Evolutionary conservation across 768 basidiomycete species (phyloP).

Genomic region (Calocera viscosa): DNA sequence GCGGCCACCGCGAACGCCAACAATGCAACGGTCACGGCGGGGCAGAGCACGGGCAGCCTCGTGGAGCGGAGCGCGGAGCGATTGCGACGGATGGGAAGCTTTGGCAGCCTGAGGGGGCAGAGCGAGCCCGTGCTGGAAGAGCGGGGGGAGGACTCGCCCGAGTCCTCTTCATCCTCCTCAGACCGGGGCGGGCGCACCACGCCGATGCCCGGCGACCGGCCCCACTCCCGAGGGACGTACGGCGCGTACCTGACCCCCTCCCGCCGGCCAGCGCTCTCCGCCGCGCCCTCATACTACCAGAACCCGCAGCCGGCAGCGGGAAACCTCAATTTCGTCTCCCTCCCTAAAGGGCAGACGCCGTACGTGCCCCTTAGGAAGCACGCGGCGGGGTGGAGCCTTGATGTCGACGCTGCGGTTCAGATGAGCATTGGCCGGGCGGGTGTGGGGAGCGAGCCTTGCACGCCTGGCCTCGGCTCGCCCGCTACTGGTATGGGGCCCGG

Average conservation of each 20-base stretch:
- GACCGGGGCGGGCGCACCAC: background rate
- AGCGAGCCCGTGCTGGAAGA: background rate
- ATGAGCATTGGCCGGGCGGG: slow-evolving; percentile 41
- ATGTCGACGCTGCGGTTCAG: slow-evolving; percentile 45
- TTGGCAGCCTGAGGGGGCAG: background rate
- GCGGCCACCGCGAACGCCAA: background rate
- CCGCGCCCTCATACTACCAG: background rate
- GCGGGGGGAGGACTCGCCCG: background rate
- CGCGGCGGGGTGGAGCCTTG: slow-evolving; percentile 48
- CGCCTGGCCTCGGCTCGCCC: background rate
- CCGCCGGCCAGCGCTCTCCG: background rate
- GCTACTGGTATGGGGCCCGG: background rate
- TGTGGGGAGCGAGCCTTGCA: background rate
- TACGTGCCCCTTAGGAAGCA: slow-evolving; percentile 53
- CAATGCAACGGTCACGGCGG: slow-evolving; percentile 26
- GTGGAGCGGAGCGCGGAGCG: background rate
- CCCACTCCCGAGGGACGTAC: background rate
- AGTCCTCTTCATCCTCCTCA: background rate
- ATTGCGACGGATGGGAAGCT: background rate
- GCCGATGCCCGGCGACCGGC: background rate
- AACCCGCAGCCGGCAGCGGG: background rate
- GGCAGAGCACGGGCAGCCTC: background rate
- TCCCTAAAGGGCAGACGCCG: slow-evolving; percentile 48
- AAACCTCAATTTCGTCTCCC: slow-evolving; percentile 18
- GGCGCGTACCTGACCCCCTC: slow-evolving; percentile 11